Conservation (phyloP, 164 flowering plant species). For the Vitis rupestris region DNA sequence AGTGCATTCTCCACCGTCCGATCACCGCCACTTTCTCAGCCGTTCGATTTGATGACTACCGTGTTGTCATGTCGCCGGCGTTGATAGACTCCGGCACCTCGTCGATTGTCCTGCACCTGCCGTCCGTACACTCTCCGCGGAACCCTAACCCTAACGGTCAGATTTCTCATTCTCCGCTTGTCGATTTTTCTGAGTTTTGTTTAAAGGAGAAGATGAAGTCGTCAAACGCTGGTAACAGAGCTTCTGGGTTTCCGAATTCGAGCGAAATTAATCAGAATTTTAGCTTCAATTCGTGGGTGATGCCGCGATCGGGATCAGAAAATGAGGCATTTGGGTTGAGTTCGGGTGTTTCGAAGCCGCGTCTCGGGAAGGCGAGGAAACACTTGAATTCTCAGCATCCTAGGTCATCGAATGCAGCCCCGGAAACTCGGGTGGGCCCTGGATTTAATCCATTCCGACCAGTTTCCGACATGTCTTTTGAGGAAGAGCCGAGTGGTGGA, state of each 20-base stretch:
- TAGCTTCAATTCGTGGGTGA: slow-evolving; percentile 18
- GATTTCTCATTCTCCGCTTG: slow-evolving; percentile 6
- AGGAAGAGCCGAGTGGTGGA: not conserved
- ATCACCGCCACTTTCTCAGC: not conserved
- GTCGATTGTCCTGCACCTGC: not conserved
- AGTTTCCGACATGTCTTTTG: not conserved
- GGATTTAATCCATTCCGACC: slow-evolving; percentile 29
- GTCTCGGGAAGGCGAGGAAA: slow-evolving; percentile 34
- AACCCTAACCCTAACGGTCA: slow-evolving; percentile 17
- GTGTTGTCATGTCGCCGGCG: slow-evolving; percentile 16
- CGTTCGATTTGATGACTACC: slow-evolving; percentile 18
- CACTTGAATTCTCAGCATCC: slow-evolving; percentile 19
- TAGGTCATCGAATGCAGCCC: slow-evolving; percentile 10
- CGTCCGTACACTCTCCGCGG: not conserved
- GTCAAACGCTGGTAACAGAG: slow-evolving; percentile 10
- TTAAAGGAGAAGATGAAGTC: slow-evolving; percentile 13
- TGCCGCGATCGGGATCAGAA: slow-evolving; percentile 13
- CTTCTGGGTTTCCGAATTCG: slow-evolving; percentile 24
- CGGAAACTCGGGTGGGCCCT: slow-evolving; percentile 1
- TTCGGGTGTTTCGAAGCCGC: slow-evolving; percentile 29
- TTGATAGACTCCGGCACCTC: slow-evolving; percentile 14
- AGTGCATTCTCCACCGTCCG: not conserved
- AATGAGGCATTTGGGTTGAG: not conserved
- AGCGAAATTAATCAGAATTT: slow-evolving; percentile 5
- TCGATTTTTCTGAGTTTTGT: not conserved